A percentile compares a stretch with the other conserved stretches of the same genome.
Evolutionary conservation across 306 rosid species (phyloP).

Genomic region (Sechiopsis laciniata): DNA sequence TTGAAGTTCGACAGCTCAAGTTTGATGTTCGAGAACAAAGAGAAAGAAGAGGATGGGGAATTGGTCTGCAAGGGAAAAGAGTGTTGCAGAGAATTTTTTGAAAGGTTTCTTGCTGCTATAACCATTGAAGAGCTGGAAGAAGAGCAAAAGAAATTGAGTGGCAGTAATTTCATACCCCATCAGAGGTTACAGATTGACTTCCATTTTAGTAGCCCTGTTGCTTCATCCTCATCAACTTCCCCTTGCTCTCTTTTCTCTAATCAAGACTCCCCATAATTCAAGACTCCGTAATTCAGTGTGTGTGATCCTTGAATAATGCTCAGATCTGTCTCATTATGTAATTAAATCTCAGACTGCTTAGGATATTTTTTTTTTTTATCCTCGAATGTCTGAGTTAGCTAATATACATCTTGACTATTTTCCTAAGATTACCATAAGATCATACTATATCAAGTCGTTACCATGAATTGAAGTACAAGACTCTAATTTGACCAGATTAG

Average conservation of each 20-base stretch:
- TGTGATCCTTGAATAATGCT: background rate
- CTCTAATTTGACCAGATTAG: no score
- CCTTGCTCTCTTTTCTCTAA: constrained; percentile 14
- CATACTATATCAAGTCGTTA: no score
- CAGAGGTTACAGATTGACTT: constrained; percentile 65
- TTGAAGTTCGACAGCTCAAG: constrained; percentile 58
- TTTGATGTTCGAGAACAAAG: constrained; percentile 30
- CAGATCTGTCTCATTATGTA: background rate
- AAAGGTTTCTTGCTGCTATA: constrained; percentile 60
- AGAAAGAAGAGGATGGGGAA: constrained; percentile 8
- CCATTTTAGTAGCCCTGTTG: constrained; percentile 37
- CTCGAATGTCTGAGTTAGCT: no score
- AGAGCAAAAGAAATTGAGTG: constrained; percentile 33
- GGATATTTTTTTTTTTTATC: background rate
- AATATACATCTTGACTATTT: no score
- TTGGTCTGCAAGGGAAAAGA: constrained; percentile 55
- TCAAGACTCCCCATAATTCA: background rate
- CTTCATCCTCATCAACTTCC: constrained; percentile 23
- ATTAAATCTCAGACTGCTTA: background rate
- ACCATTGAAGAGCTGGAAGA: constrained; percentile 46
- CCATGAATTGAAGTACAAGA: no score
- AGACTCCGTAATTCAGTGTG: background rate
- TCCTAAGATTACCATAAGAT: no score
- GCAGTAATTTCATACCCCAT: constrained; percentile 32
- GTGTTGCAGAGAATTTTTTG: constrained; percentile 70